Percentiles rank a stretch among this genome's conserved stretches.
Evolutionary conservation across 2,329 filamentous ascomycete species (phyloP).

Genomic region (Dothistroma septosporum): DNA sequence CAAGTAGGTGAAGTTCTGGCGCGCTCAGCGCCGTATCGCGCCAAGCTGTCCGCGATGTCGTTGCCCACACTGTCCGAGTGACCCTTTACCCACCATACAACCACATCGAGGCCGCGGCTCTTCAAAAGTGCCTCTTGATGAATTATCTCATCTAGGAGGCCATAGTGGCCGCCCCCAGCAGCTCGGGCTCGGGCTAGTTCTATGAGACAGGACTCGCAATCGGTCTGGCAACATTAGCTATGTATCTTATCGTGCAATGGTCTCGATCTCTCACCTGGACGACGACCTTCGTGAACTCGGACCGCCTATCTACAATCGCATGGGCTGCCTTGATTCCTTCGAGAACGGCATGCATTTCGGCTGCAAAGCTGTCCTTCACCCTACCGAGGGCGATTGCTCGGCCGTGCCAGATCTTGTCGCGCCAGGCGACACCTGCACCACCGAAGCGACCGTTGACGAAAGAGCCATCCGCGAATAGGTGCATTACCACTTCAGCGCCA

Average conservation of each 20-base stretch:
- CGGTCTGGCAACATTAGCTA: not conserved
- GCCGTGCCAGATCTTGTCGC: not conserved
- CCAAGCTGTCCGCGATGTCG: conserved; percentile 2
- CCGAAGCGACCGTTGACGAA: not conserved
- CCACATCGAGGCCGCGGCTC: not conserved
- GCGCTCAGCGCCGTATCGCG: not conserved
- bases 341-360: not conserved
- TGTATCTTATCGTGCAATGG: not conserved
- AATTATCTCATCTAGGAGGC: not conserved
- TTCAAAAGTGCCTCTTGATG: not conserved
- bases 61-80: not conserved
- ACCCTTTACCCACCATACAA: conserved; percentile 1
- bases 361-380: not conserved
- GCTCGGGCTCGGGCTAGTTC: not conserved
- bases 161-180: not conserved
- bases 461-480: not conserved
- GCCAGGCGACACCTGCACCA: not conserved
- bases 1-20: not conserved
- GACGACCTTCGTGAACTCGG: not conserved
- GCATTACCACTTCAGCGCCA: not conserved
- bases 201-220: not conserved
- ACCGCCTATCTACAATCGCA: not conserved
- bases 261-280: not conserved
- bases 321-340: not conserved
- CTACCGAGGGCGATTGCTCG: not conserved